Percentiles rank a stretch among this genome's conserved stretches.
phyloP scores from a whole-genome alignment of 352 stramenopile genomes.

The Phytophthora hybrid region DNA sequence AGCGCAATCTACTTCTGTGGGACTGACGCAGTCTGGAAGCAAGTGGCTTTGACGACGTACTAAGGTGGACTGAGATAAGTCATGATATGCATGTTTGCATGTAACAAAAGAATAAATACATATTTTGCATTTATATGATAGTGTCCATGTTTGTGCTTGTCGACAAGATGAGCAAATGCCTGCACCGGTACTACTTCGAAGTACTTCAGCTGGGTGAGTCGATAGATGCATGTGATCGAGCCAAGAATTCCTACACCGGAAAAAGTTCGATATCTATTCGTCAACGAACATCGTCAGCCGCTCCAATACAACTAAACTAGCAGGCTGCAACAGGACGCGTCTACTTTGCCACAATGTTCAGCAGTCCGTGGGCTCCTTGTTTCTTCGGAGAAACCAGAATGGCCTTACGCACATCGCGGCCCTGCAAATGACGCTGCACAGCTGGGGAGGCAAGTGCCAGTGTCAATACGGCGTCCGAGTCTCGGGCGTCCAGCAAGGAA shows the following conservation, averaged over 20 bases:
- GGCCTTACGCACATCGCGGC: conserved; percentile 70
- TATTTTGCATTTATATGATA: conserved; percentile 17
- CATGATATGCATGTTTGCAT: conserved; percentile 14
- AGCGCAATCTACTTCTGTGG: conserved; percentile 49
- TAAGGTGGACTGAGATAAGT: neutral
- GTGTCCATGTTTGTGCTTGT: too few relatives aligned
- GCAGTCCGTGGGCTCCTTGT: conserved; percentile 71
- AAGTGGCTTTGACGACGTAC: conserved; percentile 18
- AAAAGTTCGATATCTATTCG: conserved; percentile 13
- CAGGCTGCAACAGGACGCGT: neutral
- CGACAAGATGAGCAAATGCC: too few relatives aligned
- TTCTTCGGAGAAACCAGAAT: conserved; percentile 88
- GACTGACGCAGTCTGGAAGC: conserved; percentile 29
- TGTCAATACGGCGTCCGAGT: conserved; percentile 71
- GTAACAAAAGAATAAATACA: conserved; percentile 8
- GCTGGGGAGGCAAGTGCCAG: conserved; percentile 61
- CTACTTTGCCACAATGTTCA: conserved; percentile 82
- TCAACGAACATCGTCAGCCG: neutral
- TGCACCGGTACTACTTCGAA: too few relatives aligned
- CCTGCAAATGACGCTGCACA: conserved; percentile 77
- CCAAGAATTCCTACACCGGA: too few relatives aligned
- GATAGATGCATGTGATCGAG: too few relatives aligned
- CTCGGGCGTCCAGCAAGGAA: conserved; percentile 48
- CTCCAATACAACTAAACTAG: neutral
- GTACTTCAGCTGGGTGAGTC: too few relatives aligned